Base-by-base conservation (phyloP, 805 yeast species). In the Hanseniaspora nectarophila region DNA sequence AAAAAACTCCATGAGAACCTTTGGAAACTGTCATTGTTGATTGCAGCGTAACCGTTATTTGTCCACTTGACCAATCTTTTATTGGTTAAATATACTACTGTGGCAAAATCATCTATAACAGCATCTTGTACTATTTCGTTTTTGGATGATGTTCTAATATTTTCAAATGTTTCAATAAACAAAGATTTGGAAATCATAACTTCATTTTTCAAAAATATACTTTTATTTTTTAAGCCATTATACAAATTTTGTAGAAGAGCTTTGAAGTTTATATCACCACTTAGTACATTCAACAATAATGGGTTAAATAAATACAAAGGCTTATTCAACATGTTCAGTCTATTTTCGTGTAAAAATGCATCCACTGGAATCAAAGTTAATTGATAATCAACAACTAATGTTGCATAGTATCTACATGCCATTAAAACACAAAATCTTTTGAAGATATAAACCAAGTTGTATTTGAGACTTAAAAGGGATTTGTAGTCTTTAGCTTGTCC, bases 31-130 rank as follows among this genome's bases (percentile, higher is more conserved):
- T 49, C 53, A 18, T 29, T 42, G 15, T 28, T 34, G 20, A 42
- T 37, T 6, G 42, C 23, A 3, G 39, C 18, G 15, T 49, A 49
- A 2, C 42, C 46, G 16, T 40, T 38, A 29, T 33, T 49, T 8
- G 45, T 33, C 53, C 53, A 49, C 28, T 42, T 49, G 20, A 49
- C 46, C 13, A 49, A 16, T 35, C 53, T 42, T 21, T 49, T 49
- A 23, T 49, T 42, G 9, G 53, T 49, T 21, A 49, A 21, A 26
- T 33, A 49, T 1, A 49, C 39, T 8, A 49, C 45, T 3, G 42
- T n/a, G 16, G 46, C 31, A 34, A 49, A 49, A 28, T 49, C 53
- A 12, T 31, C 34, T 5, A 39, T 31, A 7, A 28, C 23, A 13
- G 18, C 29, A 3, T 18, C 29, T 15, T 26, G 18, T 12, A 21